Evolutionary conservation across 257 asterid genomes (phyloP), one percentile per base, ranked within the genome.

Genomic region (Craterostigma plantagineum): DNA sequence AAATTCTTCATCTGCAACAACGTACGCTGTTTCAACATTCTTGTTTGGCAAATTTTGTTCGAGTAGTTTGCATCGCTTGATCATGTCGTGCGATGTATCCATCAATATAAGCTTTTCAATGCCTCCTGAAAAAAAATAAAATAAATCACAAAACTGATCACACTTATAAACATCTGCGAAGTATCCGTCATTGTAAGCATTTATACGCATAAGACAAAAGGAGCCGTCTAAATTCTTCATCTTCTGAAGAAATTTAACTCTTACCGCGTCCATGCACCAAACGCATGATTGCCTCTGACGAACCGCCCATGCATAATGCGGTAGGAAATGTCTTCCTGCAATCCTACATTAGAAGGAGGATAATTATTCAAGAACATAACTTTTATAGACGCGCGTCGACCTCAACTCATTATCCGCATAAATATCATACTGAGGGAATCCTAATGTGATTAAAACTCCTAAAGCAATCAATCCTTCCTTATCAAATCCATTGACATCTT

Each of bases 1-100:
- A 65, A 62, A 87, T 61, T 87, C 98, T 63, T 87, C 98, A 23
- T 87, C 95, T 17, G 71, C 98, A 37, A 83, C 75, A 51, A 87
- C n/a, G 52, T 57, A 82, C 40, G 92, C 70, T 33, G 82, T 79
- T 48, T 82, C 98, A 18, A 87, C 55, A 40, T 64, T 63, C 63
- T 69, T 66, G 58, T 61, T 55, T 14, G 83, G 61, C 38, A 62
- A 47, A 38, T 51, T 59, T n/a, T n/a, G n/a, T n/a, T n/a, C n/a
- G 47, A 72, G 63, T 49, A 62, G 73, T 74, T 67, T 57, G 63
- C 93, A 79, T 50, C 68, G 45, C 49, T 71, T 77, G 60, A 82
- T 58, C 93, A 82, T 87, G 66, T 87, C 98, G 38, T 54, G 17
- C 38, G 98, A 87, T 43, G 86, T 30, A 71, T 87, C 98, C 93